These are phyloP conservation scores for Luffa acutangula DNA, from an alignment of 306 rosid genomes.

Conservation along the genomic window DNA sequence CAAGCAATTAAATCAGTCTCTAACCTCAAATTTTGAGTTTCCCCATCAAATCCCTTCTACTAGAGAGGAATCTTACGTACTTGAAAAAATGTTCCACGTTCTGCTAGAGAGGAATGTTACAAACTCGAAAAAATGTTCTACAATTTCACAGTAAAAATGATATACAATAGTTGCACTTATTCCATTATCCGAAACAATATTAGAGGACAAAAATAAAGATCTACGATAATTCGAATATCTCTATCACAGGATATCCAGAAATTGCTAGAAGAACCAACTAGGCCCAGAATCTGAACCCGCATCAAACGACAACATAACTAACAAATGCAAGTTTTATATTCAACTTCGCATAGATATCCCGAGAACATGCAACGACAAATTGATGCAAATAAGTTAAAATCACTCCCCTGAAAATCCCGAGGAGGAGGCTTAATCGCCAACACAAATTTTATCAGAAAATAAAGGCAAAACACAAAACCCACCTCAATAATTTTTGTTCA, in stretches of 20 bases:
- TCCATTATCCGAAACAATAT: background rate
- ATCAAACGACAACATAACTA: background rate
- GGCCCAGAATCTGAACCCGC: conserved; percentile 14
- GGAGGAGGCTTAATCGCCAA: background rate
- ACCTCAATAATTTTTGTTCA: background rate
- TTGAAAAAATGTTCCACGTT: no score
- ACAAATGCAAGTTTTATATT: background rate
- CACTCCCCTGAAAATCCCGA: background rate
- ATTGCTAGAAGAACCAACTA: conserved; percentile 13
- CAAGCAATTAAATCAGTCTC: no score
- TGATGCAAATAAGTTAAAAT: background rate
- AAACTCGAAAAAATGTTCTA: no score
- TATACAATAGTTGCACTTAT: no score
- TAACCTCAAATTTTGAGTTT: no score
- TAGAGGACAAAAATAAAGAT: background rate
- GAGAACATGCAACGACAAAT: background rate
- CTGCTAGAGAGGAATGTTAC: no score
- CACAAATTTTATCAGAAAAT: background rate
- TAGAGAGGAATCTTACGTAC: no score
- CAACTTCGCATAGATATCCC: background rate
- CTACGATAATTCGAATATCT: conserved; percentile 1
- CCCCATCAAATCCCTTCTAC: no score
- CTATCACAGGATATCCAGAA: conserved; percentile 18
- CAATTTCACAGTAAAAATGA: no score
- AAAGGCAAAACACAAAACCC: background rate